Conservation (phyloP, 1,139 yeast species). For the Meyerozyma smithsonii region DNA sequence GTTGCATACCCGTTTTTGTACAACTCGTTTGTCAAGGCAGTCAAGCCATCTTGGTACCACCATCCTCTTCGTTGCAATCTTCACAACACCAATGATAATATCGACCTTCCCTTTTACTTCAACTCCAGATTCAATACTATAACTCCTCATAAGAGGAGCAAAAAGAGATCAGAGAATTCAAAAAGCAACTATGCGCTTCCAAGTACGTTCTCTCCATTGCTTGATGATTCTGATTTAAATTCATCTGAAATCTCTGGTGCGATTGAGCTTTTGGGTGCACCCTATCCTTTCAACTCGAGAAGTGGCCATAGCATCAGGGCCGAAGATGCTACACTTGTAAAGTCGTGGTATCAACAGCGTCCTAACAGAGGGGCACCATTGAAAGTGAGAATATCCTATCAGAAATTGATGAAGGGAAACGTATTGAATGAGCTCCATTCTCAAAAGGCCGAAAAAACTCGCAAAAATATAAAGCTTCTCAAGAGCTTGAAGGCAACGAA, state of each 20-base stretch:
- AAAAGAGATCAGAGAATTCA: constrained; percentile 22
- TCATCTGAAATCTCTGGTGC: constrained; percentile 40
- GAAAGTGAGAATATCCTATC: constrained; percentile 82
- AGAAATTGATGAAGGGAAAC: constrained; percentile 70
- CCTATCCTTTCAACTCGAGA: constrained; percentile 76
- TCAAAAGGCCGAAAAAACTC: constrained; percentile 24
- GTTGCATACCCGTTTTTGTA: constrained; percentile 85
- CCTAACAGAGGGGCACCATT: constrained; percentile 57
- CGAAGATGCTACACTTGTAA: constrained; percentile 82
- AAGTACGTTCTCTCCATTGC: constrained; percentile 40
- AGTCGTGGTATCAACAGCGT: constrained; percentile 76
- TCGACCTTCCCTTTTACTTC: constrained; percentile 52
- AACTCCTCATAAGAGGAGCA: constrained; percentile 26
- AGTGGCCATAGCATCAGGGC: constrained; percentile 75
- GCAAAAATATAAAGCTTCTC: constrained; percentile 55
- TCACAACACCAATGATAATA: constrained; percentile 28
- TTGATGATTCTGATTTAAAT: constrained; percentile 13
- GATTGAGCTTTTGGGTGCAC: constrained; percentile 68
- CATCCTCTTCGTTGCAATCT: constrained; percentile 51
- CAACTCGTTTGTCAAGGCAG: constrained; percentile 71
- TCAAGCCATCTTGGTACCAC: constrained; percentile 57
- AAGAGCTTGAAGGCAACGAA: constrained; percentile 71
- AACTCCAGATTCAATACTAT: constrained; percentile 57
- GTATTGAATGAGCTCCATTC: constrained; percentile 69
- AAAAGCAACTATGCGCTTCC: constrained; percentile 37